Base-by-base conservation (phyloP, 2,329 filamentous ascomycete genomes). In the Bipolaris cookei region DNA sequence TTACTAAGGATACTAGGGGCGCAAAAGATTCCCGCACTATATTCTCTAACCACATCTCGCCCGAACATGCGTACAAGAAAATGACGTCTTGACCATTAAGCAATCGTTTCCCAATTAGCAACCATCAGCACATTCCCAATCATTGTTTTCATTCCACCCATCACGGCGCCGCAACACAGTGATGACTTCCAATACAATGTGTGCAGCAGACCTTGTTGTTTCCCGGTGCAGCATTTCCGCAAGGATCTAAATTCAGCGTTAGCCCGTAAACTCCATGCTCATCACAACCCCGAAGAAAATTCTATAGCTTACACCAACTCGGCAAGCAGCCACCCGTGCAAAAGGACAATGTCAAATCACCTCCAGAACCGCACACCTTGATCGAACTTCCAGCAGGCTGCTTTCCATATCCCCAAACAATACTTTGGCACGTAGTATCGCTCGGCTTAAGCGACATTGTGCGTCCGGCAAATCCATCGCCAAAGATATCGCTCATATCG, bases 251-350 rank as follows among this genome's bases (percentile, higher is more conserved):
- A 20, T 13, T 13, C 11, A 2, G 16, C 1, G 28, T 46, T 13
- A 46, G 32, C 20, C n/a, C n/a, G n/a, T n/a, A n/a, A n/a, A n/a
- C n/a, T n/a, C n/a, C n/a, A n/a, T n/a, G n/a, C n/a, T n/a, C n/a
- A n/a, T n/a, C n/a, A n/a, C n/a, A 41, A 34, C 39, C 7, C 28
- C 14, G 10, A 34, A 34, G 8, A 25, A 25, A 4, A 10, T 25
- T 6, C 7, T 28, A 7, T 11, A 4, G 66, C 67, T 61, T 62
- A 70, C 68, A 69, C 70, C 71, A 74, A 45, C 63, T 66, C 11
- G 70, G 71, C 64, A 74, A 62, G 47, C 71, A 74, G 55, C 67
- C 55, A 1, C 58, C 59, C 2, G 64, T 71, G 48, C 70, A 73
- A 23, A 74, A 67, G 3, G 65, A 67, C 51, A 73, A 42, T 46